These are phyloP conservation scores for Aureobasidium sp. DNA, from an alignment of 2,329 filamentous ascomycete genomes.

Conservation along the genomic window DNA sequence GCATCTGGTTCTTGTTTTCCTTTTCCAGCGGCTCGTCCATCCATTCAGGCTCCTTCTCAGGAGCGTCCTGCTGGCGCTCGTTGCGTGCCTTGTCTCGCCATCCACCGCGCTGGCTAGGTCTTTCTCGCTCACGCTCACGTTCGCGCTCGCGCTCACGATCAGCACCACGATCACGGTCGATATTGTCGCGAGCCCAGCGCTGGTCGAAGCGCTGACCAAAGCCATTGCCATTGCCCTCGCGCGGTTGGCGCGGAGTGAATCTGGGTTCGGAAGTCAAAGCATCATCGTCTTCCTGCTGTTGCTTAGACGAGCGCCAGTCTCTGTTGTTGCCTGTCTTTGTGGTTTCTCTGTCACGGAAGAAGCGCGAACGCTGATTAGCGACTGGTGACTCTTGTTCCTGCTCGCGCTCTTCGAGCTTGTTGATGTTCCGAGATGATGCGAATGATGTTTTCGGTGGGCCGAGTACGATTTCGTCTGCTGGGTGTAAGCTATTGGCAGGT, in stretches of 20 bases:
- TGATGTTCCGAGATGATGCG: conserved; percentile 60
- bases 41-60: conserved; percentile 86
- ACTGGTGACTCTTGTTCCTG: conserved; percentile 34
- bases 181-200: conserved; percentile 43
- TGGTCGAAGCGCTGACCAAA: conserved; percentile 64
- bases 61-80: conserved; percentile 50
- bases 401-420: conserved; percentile 33
- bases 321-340: conserved; percentile 35
- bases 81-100: conserved; percentile 46
- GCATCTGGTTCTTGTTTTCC: conserved; percentile 66
- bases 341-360: conserved; percentile 37
- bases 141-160: conserved; percentile 59
- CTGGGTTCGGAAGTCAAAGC: conserved; percentile 20
- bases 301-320: conserved; percentile 59
- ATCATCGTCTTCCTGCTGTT: conserved; percentile 59
- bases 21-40: conserved; percentile 53
- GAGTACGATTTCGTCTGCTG: conserved; percentile 69
- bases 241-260: conserved; percentile 4
- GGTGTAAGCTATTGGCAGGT: neutral
- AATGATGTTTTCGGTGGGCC: conserved; percentile 80
- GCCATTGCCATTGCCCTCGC: conserved; percentile 53
- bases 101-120: conserved; percentile 54
- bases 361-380: conserved; percentile 29
- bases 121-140: conserved; percentile 37
- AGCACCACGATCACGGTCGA: conserved; percentile 41